Evolutionary conservation across 805 yeast genomes (phyloP), one percentile per base, ranked within the genome.

Genomic region (Sugiyamaella marilandica): DNA sequence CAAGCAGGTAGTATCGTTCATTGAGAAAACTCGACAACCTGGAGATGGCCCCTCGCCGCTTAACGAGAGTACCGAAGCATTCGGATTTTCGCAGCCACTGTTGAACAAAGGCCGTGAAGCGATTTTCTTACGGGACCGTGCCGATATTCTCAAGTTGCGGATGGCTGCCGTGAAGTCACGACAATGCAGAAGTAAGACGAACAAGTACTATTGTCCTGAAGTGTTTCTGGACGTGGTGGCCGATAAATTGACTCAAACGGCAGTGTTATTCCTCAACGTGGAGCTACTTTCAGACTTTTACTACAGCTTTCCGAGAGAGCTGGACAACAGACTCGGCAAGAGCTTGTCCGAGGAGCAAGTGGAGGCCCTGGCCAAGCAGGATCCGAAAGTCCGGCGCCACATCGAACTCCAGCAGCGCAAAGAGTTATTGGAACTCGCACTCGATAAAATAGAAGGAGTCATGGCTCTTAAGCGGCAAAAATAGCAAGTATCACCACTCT

Each of bases 281-380:
- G 99, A 94, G 69, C 74, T 94, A 52, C 74, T 94, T 57, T 86
- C 95, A 59, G 99, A 95, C 69, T 94, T 94, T 65, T 95, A 92
- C 66, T 94, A 95, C 69, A 89, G 90, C 61, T 92, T 94, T 70
- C 98, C 99, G 2, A 78, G 98, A 54, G 97, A 90, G 68, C 75
- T 94, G 56, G 99, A 94, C 67, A 75, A 75, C 49, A 82, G 82
- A 58, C 77, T 94, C 52, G 83, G 84, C 47, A 74, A 76, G 55
- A 76, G 77, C 41, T 72, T 94, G 63, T 74, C 81, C 8, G 76
- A 77, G 48, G 95, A 88, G 50, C 95, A 91, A 64, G 77, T 94
- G 48, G 97, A 91, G 63, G 71, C 71, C 55, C 88, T 92, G 71
- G 99, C 99, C 0, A 88, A 89, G 61, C 97, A 94, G 69, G 97